Base-by-base conservation (phyloP, 2,329 filamentous ascomycete genomes). In the Colletotrichum tamarilloi region DNA sequence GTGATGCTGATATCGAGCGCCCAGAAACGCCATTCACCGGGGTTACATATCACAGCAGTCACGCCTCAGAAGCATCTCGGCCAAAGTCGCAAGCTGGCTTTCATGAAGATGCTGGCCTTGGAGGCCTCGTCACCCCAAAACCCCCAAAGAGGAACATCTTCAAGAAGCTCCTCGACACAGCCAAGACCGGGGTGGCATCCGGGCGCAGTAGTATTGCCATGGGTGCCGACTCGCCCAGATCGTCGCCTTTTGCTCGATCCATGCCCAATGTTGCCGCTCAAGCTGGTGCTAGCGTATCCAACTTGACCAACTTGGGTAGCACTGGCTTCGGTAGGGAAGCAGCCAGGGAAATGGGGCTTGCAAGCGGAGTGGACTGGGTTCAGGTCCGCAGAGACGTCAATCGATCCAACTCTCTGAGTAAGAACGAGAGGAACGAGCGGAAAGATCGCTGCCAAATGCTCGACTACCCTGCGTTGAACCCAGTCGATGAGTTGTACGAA, bases 321-420 rank as follows among this genome's bases (percentile, higher is more conserved):
- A 75, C 79, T 12, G 80, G 80, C 30, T 77, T 82, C 70, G 83
- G 79, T 67, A 85, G 86, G 58, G 89, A 91, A 74, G 84, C 88
- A 5, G 89, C 91, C 16, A 88, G 90, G 68, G 95, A 97, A 22
- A 93, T 93, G 88, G 94, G 93, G 2, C 82, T 93, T 7, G 88
- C 85, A 49, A 77, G 85, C 24, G 85, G 85, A 1, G 89, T 94
- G 16, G 96, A 98, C 81, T 99, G 97, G 95, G 95, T 99, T n/a
- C 95, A 98, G 81, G 95, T 98, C 26, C 93, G 97, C 46, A 91
- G 97, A 58, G 97, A 99, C 82, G 93, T 99, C 59, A 98, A 99
- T 82, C 91, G 97, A 46, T 97, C 96, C 4, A 98, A 98, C 79
- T 97, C 96, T 0, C 87, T 98, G 49, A 98, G 95, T 82, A 92